phyloP scores from a whole-genome alignment of 139 green algal genomes.

The Penium margaritaceum region DNA sequence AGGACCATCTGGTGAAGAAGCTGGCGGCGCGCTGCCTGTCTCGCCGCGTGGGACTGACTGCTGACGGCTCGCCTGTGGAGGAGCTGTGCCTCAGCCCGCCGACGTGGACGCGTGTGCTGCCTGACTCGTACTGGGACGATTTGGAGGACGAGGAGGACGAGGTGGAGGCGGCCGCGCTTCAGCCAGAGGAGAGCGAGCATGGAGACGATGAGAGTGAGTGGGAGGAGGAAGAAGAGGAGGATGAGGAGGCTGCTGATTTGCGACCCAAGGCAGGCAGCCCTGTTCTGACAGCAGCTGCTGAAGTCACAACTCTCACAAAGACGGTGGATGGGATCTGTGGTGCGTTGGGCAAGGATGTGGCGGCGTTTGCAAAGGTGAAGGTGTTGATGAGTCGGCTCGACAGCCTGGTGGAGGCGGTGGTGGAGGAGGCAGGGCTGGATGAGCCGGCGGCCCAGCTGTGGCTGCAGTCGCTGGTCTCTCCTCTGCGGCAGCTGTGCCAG shows the following conservation, averaged over 20 bases:
- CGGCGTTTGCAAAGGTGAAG: no score
- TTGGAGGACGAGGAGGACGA: background rate
- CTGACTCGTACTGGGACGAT: background rate
- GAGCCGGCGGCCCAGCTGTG: conserved; percentile 22
- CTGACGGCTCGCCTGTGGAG: no score
- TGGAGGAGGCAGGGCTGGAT: background rate
- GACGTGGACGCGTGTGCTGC: background rate
- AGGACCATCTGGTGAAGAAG: background rate
- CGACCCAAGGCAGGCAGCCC: background rate
- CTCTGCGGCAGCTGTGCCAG: no score
- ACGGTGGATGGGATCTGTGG: no score
- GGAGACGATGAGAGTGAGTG: background rate
- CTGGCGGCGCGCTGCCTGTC: no score
- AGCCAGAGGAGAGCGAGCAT: background rate
- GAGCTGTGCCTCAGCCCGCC: no score
- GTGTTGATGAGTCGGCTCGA: no score
- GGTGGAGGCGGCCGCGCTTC: background rate
- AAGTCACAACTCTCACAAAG: no score
- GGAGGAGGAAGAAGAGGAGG: background rate
- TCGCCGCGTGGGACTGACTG: no score
- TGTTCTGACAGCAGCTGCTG: no score
- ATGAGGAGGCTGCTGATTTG: background rate
- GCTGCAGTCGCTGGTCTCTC: conserved; percentile 14
- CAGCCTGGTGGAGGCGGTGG: no score
- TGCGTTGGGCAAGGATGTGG: no score